phyloP scores from a whole-genome alignment of 169 alveolate genomes.

The Plasmodium sp. region DNA sequence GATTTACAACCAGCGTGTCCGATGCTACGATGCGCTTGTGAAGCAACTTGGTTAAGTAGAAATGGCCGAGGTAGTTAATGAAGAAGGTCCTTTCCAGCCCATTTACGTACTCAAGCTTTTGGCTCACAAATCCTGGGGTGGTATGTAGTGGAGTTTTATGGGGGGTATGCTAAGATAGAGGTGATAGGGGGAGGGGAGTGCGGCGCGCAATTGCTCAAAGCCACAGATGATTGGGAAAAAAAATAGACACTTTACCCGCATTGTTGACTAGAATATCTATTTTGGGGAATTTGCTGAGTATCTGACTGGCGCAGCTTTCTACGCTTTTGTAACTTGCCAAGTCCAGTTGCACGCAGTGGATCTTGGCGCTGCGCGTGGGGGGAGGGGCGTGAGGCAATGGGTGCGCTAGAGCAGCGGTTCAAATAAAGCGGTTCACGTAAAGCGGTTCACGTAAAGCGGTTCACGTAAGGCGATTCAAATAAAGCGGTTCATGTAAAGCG shows the following conservation, averaged over 20 bases:
- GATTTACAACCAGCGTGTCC: conserved; percentile 40
- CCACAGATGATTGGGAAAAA: background rate
- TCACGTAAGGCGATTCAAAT: too few relatives aligned
- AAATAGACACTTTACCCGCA: conserved; percentile 21
- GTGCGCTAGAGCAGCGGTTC: background rate
- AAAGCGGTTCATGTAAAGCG: background rate
- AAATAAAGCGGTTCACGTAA: background rate
- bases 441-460: too few relatives aligned
- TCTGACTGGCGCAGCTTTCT: conserved; percentile 45
- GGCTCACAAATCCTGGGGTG: conserved; percentile 31
- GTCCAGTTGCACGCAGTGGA: conserved; percentile 38
- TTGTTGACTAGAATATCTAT: conserved; percentile 64
- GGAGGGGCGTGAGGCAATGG: background rate
- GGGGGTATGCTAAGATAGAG: background rate
- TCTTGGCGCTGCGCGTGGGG: conserved; percentile 27
- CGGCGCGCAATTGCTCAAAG: background rate
- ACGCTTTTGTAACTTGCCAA: conserved; percentile 44
- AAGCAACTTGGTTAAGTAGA: conserved; percentile 33
- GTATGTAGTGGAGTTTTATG: background rate
- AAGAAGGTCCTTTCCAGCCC: conserved; percentile 36
- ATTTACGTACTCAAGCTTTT: conserved; percentile 32
- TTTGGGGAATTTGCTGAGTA: conserved; percentile 38
- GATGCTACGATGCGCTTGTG: conserved; percentile 24
- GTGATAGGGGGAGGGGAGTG: background rate
- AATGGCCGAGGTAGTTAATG: conserved; percentile 66